phyloP scores from a whole-genome alignment of 306 rosid genomes.

The Cotoneaster glaucophyllus region DNA sequence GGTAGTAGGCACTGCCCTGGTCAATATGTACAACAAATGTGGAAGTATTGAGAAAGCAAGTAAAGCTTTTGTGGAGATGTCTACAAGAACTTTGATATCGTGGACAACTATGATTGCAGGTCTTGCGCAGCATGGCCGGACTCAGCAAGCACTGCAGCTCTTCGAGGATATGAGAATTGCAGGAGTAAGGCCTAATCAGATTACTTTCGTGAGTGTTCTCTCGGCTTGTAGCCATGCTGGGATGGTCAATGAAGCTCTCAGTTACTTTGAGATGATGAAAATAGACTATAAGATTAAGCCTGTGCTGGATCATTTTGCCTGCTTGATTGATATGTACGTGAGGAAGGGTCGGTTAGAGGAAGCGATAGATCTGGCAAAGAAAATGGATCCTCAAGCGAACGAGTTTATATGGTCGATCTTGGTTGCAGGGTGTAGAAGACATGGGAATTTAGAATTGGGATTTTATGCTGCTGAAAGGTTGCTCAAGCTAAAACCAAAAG shows the following conservation, averaged over 20 bases:
- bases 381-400: slow-evolving; percentile 58
- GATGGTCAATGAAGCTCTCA: slow-evolving; percentile 62
- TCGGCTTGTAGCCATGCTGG: slow-evolving; percentile 85
- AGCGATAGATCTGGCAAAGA: slow-evolving; percentile 57
- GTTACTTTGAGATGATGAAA: slow-evolving; percentile 69
- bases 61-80: slow-evolving; percentile 82
- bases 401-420: slow-evolving; percentile 71
- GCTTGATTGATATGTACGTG: slow-evolving; percentile 72
- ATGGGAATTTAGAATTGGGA: slow-evolving; percentile 59
- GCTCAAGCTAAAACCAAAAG: slow-evolving; percentile 68
- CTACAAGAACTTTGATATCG: slow-evolving; percentile 70
- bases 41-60: slow-evolving; percentile 76
- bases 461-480: slow-evolving; percentile 65
- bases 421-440: slow-evolving; percentile 65
- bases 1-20: slow-evolving; percentile 60
- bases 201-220: slow-evolving; percentile 84
- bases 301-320: slow-evolving; percentile 74
- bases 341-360: slow-evolving; percentile 59
- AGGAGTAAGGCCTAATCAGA: slow-evolving; percentile 62
- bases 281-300: slow-evolving; percentile 72
- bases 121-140: slow-evolving; percentile 67
- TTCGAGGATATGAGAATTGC: slow-evolving; percentile 76
- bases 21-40: slow-evolving; percentile 83
- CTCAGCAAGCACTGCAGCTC: slow-evolving; percentile 68
- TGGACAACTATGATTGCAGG: slow-evolving; percentile 92